These are phyloP conservation scores for Leucoagaricus sp. DNA, from an alignment of 1,284 basidiomycete species.

Conservation along the genomic window DNA sequence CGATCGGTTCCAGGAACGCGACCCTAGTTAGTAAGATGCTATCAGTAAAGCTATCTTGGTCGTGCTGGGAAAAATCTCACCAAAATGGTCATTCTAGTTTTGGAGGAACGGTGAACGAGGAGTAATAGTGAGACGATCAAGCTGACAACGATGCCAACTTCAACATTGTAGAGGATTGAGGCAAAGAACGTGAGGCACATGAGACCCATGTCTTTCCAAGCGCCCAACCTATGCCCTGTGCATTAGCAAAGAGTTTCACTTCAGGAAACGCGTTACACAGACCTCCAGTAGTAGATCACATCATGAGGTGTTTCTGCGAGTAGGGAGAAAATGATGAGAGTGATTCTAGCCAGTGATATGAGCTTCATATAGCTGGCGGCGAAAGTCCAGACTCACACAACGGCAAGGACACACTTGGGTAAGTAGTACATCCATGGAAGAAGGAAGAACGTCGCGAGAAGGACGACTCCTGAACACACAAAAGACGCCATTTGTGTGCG, in stretches of 20 bases:
- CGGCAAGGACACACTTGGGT: conserved; percentile 81
- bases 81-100: conserved; percentile 53
- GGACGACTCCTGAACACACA: conserved; percentile 72
- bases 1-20: conserved; percentile 79
- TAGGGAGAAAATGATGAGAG: conserved; percentile 82
- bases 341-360: conserved; percentile 52
- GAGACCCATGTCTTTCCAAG: conserved; percentile 84
- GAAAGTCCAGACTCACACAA: conserved; percentile 54
- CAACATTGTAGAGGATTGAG: conserved; percentile 79
- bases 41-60: not conserved
- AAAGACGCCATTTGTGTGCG: conserved; percentile 88
- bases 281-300: conserved; percentile 81
- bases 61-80: conserved; percentile 35
- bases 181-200: conserved; percentile 85
- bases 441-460: conserved; percentile 87
- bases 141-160: conserved; percentile 84
- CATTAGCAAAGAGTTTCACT: no score
- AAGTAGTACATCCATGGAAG: conserved; percentile 78
- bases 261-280: no score
- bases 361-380: conserved; percentile 7
- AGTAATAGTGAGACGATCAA: conserved; percentile 85
- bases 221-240: conserved; percentile 65
- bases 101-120: conserved; percentile 86
- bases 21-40: conserved; percentile 49
- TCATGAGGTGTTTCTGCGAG: conserved; percentile 89